A percentile compares a stretch with the other conserved stretches of the same genome.
phyloP scores from a whole-genome alignment of 371 early-diverging fungal genomes.

The Zychaea mexicana region DNA sequence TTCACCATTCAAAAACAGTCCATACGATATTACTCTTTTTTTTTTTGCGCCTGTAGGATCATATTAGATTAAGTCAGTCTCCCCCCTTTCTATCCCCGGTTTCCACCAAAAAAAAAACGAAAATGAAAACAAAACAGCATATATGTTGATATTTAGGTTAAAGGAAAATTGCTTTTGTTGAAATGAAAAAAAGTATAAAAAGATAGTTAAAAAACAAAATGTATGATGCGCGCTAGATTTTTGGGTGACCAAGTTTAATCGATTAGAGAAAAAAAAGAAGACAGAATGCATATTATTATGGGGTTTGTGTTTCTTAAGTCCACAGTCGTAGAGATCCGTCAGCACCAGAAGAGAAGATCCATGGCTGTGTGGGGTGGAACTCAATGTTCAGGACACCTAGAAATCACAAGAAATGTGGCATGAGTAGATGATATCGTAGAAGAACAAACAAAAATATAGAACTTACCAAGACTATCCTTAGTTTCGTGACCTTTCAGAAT shows the following conservation, averaged over 20 bases:
- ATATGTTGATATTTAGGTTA: no score
- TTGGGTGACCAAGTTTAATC: not conserved
- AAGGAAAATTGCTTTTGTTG: not conserved
- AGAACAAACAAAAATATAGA: no score
- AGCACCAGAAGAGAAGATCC: conserved; percentile 87
- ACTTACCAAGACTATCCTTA: conserved; percentile 70
- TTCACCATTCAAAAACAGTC: not conserved
- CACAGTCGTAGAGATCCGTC: conserved; percentile 80
- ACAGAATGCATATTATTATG: not conserved
- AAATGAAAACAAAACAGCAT: no score
- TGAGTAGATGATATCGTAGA: not conserved
- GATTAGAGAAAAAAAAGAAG: not conserved
- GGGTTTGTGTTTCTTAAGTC: conserved; percentile 48
- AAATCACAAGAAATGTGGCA: not conserved
- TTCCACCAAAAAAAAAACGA: not conserved
- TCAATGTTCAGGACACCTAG: conserved; percentile 78
- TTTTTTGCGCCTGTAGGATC: not conserved
- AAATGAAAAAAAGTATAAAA: not conserved
- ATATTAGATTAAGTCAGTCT: not conserved
- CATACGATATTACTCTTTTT: no score
- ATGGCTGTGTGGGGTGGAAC: conserved; percentile 97
- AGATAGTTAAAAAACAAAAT: not conserved
- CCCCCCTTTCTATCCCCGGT: no score
- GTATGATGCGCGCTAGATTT: not conserved
- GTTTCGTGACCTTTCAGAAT: conserved; percentile 82